phyloP scores from a whole-genome alignment of 257 asterid genomes.

The Phtheirospermum japonicum region DNA sequence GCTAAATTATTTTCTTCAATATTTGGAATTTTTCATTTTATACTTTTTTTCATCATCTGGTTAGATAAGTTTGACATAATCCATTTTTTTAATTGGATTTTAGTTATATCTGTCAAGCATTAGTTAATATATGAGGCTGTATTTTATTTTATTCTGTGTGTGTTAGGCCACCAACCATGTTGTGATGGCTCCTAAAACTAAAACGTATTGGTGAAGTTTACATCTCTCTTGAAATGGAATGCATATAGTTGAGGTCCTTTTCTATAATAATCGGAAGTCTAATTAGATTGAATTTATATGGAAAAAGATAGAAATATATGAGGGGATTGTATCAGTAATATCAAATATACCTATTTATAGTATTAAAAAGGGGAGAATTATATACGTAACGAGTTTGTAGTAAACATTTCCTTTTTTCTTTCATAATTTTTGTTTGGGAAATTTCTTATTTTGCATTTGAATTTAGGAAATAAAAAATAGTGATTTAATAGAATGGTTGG shows the following conservation, averaged over 20 bases:
- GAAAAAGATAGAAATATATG: neutral
- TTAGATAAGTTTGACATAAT: neutral
- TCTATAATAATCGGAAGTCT: neutral
- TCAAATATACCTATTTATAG: too few relatives aligned
- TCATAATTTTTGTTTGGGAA: too few relatives aligned
- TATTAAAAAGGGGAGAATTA: too few relatives aligned
- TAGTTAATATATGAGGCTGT: neutral
- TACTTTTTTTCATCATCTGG: neutral
- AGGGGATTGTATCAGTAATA: too few relatives aligned
- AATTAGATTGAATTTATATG: neutral
- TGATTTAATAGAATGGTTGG: too few relatives aligned
- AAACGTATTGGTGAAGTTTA: neutral
- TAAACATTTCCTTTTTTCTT: too few relatives aligned
- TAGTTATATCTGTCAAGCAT: neutral
- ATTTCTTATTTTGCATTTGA: too few relatives aligned
- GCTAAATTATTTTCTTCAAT: too few relatives aligned
- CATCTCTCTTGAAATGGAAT: neutral
- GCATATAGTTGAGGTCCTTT: constrained; percentile 2
- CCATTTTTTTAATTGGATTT: neutral
- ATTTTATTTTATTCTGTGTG: neutral
- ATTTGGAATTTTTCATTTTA: neutral
- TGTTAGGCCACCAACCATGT: constrained; percentile 30
- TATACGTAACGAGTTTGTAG: too few relatives aligned
- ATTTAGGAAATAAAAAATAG: too few relatives aligned
- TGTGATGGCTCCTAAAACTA: neutral